Evolutionary conservation across 495 filamentous ascomycete genomes (phyloP).

Genomic region (Apiosordaria backusii): DNA sequence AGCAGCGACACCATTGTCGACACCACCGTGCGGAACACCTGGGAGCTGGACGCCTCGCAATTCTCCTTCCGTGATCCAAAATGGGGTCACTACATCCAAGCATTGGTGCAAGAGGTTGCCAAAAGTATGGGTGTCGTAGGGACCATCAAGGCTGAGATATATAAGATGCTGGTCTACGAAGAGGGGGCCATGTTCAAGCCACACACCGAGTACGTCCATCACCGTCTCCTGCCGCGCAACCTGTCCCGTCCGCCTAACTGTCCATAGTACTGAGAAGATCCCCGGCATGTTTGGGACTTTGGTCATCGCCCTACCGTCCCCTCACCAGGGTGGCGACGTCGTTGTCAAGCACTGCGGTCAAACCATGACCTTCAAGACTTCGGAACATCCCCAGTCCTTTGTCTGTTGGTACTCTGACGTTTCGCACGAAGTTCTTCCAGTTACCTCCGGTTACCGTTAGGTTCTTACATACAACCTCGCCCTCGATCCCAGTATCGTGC

Average conservation of each 20-base stretch:
- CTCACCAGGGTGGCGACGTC: slow-evolving; percentile 48
- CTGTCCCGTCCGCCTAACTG: not conserved
- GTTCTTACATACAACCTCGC: slow-evolving; percentile 57
- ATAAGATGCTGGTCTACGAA: slow-evolving; percentile 58
- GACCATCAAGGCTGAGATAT: slow-evolving; percentile 40
- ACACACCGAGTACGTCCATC: slow-evolving; percentile 42
- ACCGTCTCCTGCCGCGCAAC: not conserved
- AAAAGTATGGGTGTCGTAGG: slow-evolving; percentile 34
- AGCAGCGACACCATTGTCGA: slow-evolving; percentile 48
- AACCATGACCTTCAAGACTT: slow-evolving; percentile 37
- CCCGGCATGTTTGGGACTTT: slow-evolving; percentile 57
- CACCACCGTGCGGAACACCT: slow-evolving; percentile 45
- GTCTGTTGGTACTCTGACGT: slow-evolving; percentile 55
- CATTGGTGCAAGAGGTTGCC: slow-evolving; percentile 24
- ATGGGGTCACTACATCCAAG: slow-evolving; percentile 33
- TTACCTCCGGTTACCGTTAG: slow-evolving; percentile 48
- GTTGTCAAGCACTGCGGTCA: slow-evolving; percentile 43
- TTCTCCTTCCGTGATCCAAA: slow-evolving; percentile 39
- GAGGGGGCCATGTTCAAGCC: slow-evolving; percentile 52
- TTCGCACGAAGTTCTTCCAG: slow-evolving; percentile 49
- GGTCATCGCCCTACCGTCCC: slow-evolving; percentile 51
- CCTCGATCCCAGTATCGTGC: slow-evolving; percentile 17
- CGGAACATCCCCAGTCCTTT: slow-evolving; percentile 36
- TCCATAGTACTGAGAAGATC: slow-evolving; percentile 42
- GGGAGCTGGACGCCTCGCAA: slow-evolving; percentile 47